Base-by-base conservation (phyloP, 768 basidiomycete genomes). In the Amanita rubescens region DNA sequence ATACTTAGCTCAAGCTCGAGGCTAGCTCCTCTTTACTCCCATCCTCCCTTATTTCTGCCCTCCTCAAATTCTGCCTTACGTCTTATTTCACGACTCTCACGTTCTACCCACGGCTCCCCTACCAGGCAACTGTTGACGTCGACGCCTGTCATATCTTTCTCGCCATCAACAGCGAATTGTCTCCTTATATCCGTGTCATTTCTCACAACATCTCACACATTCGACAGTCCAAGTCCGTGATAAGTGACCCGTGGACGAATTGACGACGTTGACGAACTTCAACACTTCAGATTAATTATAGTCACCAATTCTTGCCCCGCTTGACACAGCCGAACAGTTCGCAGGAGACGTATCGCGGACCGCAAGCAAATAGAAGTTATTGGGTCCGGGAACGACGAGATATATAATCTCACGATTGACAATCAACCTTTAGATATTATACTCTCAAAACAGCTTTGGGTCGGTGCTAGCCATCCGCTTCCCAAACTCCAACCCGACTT, bases 251-350 rank as follows among this genome's bases (percentile, higher is more conserved):
- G 44, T 46, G 44, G 44, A 46, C 27, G 25, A 44, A 44, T 30
- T 44, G 43, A 44, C 43, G 43, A 46, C 44, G 27, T 46, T 46
- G 44, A 46, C 44, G 44, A 46, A 46, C 44, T 46, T 46, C 3
- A 25, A 30, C 30, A 15, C 24, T n/a, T n/a, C 8, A 15, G 30
- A 12, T 30, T 27, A 17, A 27, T 30, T 27, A 30, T 30, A 46
- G 19, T n/a, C 15, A n/a, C 25, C 15, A 44, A 14, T 3, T 25
- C n/a, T 44, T n/a, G 22, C 27, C 27, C 27, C 19, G 27, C 8
- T 46, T 30, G 30, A n/a, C n/a, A 9, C 14, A 46, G 27, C 44
- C 44, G 44, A 46, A 27, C n/a, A 46, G 44, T 46, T 30, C 44
- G 44, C 44, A 46, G 27, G n/a, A 46, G 17, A 45, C 44, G 44